Conservation (phyloP, 2,329 filamentous ascomycete genomes). For the Pyrenochaeta sp. region DNA sequence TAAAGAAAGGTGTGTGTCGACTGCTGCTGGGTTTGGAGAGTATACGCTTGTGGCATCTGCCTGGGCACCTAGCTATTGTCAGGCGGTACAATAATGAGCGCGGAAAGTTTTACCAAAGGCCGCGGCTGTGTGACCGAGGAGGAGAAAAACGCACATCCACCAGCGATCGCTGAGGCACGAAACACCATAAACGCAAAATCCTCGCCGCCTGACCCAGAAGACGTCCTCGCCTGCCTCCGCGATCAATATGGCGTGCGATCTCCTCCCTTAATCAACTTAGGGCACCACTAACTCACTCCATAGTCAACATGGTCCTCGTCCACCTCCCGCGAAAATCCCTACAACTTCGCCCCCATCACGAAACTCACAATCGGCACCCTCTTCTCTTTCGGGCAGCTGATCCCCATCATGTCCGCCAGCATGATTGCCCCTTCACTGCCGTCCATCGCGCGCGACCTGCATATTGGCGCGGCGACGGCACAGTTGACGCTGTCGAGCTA, state of each 20-base stretch:
- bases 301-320: conserved; percentile 7
- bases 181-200: no score
- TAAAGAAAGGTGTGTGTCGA: not conserved
- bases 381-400: conserved; percentile 19
- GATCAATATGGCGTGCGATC: not conserved
- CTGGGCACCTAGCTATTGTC: no score
- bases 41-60: no score
- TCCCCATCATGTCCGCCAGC: conserved; percentile 21
- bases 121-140: no score
- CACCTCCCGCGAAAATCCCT: conserved; percentile 38
- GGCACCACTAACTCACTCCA: not conserved
- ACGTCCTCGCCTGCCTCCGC: not conserved
- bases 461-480: conserved; percentile 12
- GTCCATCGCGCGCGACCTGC: conserved; percentile 14
- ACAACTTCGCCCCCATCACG: conserved; percentile 36
- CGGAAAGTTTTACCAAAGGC: no score
- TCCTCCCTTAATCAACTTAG: not conserved
- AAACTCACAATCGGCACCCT: conserved; percentile 23
- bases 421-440: conserved; percentile 20
- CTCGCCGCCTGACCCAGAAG: no score
- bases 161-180: no score
- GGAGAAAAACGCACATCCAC: no score
- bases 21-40: no score
- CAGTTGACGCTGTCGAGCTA: conserved; percentile 17
- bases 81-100: no score